Evolutionary conservation across 164 flowering plant species (phyloP), one percentile per base, ranked within the genome.

Genomic region (Umbellularia californica): DNA sequence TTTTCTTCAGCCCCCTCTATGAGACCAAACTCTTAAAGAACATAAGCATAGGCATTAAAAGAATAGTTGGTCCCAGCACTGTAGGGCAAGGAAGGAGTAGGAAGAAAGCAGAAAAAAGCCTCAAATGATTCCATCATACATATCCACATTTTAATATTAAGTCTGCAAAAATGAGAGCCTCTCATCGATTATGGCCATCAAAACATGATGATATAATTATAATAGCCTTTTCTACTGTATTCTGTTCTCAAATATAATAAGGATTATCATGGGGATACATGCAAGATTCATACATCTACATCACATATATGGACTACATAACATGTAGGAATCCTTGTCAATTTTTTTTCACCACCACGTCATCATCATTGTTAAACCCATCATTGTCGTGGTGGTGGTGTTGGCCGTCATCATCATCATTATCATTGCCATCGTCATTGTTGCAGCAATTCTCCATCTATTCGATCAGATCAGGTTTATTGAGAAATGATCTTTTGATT

Each of bases 1-100:
- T 77, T 28, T 80, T 81, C 87, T 88, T 85, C 78, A 83, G 87
- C 87, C 82, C 83, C 81, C 88, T 76, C 94, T 90, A 88, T 90
- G 82, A 81, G 90, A 90, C 89, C 83, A 87, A 82, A 81, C 87
- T 81, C 79, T 79, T 84, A 83, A 85, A 87, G 87, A 85, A 78
- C 77, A 79, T 77, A 55, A 41, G 0, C 10, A 73, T 72, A 73
- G 72, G 78, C 70, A 71, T 27, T 78, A 73, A 78, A 74, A 63
- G 66, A 79, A 79, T 72, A 72, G 77, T 79, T 84, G 90, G 89
- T 82, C 91, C 91, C 89, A 83, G 72, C 19, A 41, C 65, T 82
- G 82, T 78, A 77, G 84, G 72, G 74, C 85, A 85, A 83, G 65
- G 77, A 77, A 80, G 81, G 78, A 76, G 78, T 72, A 82, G 79